Evolutionary conservation across 768 basidiomycete genomes (phyloP), one percentile per base, ranked within the genome.

Genomic region (Suillus sp.): DNA sequence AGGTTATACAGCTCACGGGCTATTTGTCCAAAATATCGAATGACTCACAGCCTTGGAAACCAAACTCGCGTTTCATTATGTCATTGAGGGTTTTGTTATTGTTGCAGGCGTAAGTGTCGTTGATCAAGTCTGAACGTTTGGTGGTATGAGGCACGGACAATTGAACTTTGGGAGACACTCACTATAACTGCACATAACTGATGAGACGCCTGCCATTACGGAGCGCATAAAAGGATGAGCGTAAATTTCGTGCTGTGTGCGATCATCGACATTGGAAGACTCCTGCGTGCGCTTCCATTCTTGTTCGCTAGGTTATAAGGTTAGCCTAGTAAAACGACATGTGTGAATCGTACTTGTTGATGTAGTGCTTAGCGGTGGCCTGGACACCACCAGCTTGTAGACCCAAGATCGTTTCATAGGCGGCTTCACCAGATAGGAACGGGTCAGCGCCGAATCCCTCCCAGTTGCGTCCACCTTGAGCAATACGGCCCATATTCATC

Each of bases 401-500:
- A 8, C 95, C 95, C 20, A 91, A 77, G 60, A 96, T 85, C 0
- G 93, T 96, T 74, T 94, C 91, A 54, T 82, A 87, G 2, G 87
- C 83, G 7, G 79, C 80, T 70, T 92, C 93, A 14, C 95, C 93
- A n/a, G 84, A 69, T 18, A 96, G 78, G 78, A 86, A 96, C 0
- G 95, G 95, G 73, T 97, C 95, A 11, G 84, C 93, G 35, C 95
- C 94, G 63, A 95, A 95, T n/a, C 93, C 93, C 80, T 96, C 95
- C 92, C 93, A 96, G 75, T 95, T 94, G 34, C 95, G 81, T 20
- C 95, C 95, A 8, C 90, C 93, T 66, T 85, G 80, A 3, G 91
- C 87, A 22, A 89, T 76, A 20, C 92, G 85, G 1, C 89, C 91
- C 79, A 96, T 84, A 72, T 95, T 95, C 87, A 93, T 95, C 89